Conservation (phyloP, 148 eudicot genomes). For the Pouteria glomerata region DNA sequence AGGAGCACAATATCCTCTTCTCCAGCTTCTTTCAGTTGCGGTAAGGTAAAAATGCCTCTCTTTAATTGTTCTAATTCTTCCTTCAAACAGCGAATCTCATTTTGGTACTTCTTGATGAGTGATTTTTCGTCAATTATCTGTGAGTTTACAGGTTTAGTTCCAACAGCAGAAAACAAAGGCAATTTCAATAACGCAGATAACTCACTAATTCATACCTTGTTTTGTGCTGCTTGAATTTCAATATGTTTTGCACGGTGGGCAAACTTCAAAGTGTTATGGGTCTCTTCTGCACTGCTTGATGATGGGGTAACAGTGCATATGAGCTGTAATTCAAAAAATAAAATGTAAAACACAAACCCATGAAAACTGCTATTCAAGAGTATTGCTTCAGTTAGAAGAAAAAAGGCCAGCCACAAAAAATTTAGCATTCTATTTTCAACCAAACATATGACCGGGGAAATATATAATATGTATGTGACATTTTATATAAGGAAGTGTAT, state of each 20-base stretch:
- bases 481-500: too few species aligned
- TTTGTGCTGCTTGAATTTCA: constrained; percentile 97
- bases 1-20: constrained; percentile 73
- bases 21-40: constrained; percentile 58
- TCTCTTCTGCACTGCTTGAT: constrained; percentile 92
- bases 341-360: constrained; percentile 1
- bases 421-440: not conserved
- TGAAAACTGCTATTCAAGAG: constrained; percentile 5
- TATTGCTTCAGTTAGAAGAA: not conserved
- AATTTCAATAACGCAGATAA: constrained; percentile 7
- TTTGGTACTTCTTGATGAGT: constrained; percentile 96
- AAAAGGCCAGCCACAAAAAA: not conserved
- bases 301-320: constrained; percentile 98
- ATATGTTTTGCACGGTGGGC: constrained; percentile 96
- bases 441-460: not conserved
- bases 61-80: constrained; percentile 93
- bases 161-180: constrained; percentile 15
- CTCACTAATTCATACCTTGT: constrained; percentile 51
- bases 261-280: constrained; percentile 95
- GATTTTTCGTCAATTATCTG: constrained; percentile 99
- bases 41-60: constrained; percentile 68
- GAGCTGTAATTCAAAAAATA: constrained; percentile 43
- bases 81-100: constrained; percentile 82
- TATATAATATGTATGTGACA: not conserved
- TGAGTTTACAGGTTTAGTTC: constrained; percentile 21